phyloP scores from a whole-genome alignment of 1,284 basidiomycete species.

The Puccinia triticina region DNA sequence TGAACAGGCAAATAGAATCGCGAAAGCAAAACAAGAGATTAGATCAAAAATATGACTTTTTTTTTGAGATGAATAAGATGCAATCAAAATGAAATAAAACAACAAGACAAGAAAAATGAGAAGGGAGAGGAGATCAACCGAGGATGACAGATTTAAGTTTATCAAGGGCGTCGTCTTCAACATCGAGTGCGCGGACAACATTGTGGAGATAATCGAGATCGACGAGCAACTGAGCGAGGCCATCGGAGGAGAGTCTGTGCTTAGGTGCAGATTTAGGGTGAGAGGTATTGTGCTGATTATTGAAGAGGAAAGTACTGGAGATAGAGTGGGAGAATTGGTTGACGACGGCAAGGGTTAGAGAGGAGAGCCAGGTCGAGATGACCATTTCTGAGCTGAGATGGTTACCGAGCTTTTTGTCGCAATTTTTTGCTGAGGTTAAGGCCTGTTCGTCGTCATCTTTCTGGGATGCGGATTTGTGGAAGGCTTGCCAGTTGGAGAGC shows the following conservation, averaged over 20 bases:
- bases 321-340: slow-evolving; percentile 57
- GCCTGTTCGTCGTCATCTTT: slow-evolving; percentile 57
- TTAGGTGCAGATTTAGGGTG: slow-evolving; percentile 10
- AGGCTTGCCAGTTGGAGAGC: slow-evolving; percentile 52
- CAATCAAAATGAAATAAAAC: background rate
- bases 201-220: slow-evolving; percentile 87
- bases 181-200: slow-evolving; percentile 85
- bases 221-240: slow-evolving; percentile 76
- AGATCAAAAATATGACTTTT: no score
- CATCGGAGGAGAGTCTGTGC: background rate
- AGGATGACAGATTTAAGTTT: slow-evolving; percentile 7
- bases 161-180: slow-evolving; percentile 74
- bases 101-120: background rate
- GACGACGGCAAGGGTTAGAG: slow-evolving; percentile 78
- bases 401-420: slow-evolving; percentile 51
- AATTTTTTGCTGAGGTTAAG: slow-evolving; percentile 60
- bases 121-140: background rate
- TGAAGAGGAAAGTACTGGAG: slow-evolving; percentile 67
- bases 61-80: background rate
- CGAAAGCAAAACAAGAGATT: no score
- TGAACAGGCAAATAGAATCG: no score
- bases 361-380: slow-evolving; percentile 83
- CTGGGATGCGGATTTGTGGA: slow-evolving; percentile 54
- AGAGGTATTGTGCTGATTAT: slow-evolving; percentile 68
- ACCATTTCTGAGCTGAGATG: slow-evolving; percentile 69